Conservation (phyloP, 2,329 filamentous ascomycete species). For the Penicillium sp. region DNA sequence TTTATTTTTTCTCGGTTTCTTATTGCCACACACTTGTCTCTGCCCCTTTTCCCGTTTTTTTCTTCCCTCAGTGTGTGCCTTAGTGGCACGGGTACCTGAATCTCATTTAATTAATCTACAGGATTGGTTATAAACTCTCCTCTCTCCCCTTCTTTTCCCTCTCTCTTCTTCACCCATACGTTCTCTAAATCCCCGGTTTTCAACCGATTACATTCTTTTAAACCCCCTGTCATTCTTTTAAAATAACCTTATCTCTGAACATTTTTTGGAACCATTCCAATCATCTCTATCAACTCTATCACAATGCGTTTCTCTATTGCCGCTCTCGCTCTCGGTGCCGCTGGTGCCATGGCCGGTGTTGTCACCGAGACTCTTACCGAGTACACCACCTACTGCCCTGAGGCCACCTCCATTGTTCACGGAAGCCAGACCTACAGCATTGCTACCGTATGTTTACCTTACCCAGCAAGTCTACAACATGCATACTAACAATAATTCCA, state of each 20-base stretch:
- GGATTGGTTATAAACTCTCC: constrained; percentile 16
- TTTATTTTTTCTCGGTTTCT: neutral
- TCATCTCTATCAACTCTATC: constrained; percentile 21
- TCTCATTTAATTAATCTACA: constrained; percentile 15
- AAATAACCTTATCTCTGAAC: constrained; percentile 6
- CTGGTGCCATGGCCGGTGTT: constrained; percentile 40
- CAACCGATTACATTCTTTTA: constrained; percentile 28
- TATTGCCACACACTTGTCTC: constrained; percentile 7
- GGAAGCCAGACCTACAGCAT: constrained; percentile 68
- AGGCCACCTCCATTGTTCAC: constrained; percentile 63
- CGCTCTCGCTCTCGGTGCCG: constrained; percentile 42
- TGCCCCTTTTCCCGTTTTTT: constrained; percentile 9
- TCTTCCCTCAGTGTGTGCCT: neutral
- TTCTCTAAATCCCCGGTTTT: constrained; percentile 22
- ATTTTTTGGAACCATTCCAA: constrained; percentile 13
- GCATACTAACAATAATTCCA: constrained; percentile 28
- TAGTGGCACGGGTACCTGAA: constrained; percentile 27
- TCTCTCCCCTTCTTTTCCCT: neutral
- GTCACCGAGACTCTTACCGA: constrained; percentile 66
- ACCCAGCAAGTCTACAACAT: neutral
- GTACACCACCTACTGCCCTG: constrained; percentile 72
- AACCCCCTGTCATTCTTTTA: constrained; percentile 12
- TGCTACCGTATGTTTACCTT: constrained; percentile 53
- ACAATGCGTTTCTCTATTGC: constrained; percentile 54
- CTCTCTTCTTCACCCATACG: constrained; percentile 15